These are phyloP conservation scores for Chlamydomonas sphaeroides DNA, from an alignment of 139 green algal genomes.

Conservation along the genomic window DNA sequence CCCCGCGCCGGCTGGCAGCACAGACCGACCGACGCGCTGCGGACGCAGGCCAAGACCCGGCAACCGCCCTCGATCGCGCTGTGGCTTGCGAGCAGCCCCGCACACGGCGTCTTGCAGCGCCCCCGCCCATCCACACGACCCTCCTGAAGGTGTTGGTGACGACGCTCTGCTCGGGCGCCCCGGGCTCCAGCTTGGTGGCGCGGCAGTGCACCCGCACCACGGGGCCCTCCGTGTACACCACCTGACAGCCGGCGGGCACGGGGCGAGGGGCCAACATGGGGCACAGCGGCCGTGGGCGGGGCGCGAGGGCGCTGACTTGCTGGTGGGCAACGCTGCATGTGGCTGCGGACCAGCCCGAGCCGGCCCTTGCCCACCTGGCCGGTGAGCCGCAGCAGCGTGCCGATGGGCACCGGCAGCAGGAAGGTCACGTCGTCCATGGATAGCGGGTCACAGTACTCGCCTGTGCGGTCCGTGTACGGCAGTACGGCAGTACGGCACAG, in stretches of 20 bases:
- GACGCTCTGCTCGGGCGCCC: constrained; percentile 20
- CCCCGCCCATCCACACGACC: not conserved
- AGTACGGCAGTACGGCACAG: not conserved
- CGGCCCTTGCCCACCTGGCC: constrained; percentile 30
- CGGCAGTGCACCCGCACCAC: constrained; percentile 54
- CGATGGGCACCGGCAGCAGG: constrained; percentile 55
- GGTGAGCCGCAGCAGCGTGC: constrained; percentile 40
- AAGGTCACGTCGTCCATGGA: constrained; percentile 55
- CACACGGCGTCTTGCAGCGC: no score
- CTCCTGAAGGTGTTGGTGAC: constrained; percentile 48
- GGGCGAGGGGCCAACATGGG: not conserved
- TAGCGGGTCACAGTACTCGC: constrained; percentile 43
- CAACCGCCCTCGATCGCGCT: no score
- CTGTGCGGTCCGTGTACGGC: not conserved
- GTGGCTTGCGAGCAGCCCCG: no score
- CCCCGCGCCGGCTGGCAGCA: no score
- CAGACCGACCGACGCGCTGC: no score
- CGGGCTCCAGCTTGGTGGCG: constrained; percentile 47
- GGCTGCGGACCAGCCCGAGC: not conserved
- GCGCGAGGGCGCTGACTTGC: not conserved
- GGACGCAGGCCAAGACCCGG: no score
- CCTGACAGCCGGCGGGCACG: constrained; percentile 21
- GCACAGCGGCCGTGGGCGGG: no score
- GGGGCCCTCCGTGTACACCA: constrained; percentile 46
- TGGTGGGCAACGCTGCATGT: not conserved